Percentiles rank a stretch among this genome's conserved stretches.
phyloP scores from a whole-genome alignment of 2,329 filamentous ascomycete species.

The Lasiodiplodia citricola region DNA sequence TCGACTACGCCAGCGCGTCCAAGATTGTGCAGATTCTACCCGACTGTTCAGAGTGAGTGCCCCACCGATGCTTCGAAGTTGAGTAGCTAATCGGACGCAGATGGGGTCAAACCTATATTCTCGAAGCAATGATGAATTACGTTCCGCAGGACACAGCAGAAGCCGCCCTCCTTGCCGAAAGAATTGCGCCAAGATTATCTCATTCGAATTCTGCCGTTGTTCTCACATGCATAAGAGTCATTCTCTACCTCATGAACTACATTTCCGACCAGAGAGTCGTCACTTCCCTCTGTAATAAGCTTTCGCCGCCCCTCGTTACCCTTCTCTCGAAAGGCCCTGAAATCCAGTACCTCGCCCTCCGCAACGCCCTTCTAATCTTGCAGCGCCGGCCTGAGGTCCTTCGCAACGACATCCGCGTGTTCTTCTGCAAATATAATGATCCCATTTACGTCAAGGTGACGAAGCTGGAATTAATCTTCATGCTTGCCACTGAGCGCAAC shows the following conservation, averaged over 20 bases:
- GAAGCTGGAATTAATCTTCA: constrained; percentile 97
- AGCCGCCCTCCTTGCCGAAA: constrained; percentile 86
- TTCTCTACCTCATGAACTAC: constrained; percentile 98
- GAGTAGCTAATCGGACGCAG: constrained; percentile 52
- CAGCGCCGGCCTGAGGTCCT: constrained; percentile 92
- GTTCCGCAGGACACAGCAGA: constrained; percentile 90
- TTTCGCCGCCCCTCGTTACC: constrained; percentile 93
- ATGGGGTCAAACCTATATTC: constrained; percentile 98
- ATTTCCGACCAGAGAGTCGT: constrained; percentile 91
- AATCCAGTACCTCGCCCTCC: constrained; percentile 94
- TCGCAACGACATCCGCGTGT: constrained; percentile 95
- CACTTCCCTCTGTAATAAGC: constrained; percentile 82
- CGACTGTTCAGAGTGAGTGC: constrained; percentile 90
- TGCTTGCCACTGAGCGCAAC: constrained; percentile 94
- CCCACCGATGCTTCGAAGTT: constrained; percentile 26
- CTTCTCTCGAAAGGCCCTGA: constrained; percentile 94
- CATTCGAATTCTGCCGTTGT: constrained; percentile 98
- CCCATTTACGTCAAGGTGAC: constrained; percentile 99
- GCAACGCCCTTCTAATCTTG: constrained; percentile 92
- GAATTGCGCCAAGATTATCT: constrained; percentile 92
- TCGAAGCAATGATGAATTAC: constrained; percentile 97
- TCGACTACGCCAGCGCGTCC: constrained; percentile 95
- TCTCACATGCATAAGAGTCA: constrained; percentile 92
- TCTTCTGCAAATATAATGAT: constrained; percentile 99
- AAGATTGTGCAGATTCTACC: constrained; percentile 97